Evolutionary conservation across 768 basidiomycete genomes (phyloP).

Genomic region (Boletus fagicola): DNA sequence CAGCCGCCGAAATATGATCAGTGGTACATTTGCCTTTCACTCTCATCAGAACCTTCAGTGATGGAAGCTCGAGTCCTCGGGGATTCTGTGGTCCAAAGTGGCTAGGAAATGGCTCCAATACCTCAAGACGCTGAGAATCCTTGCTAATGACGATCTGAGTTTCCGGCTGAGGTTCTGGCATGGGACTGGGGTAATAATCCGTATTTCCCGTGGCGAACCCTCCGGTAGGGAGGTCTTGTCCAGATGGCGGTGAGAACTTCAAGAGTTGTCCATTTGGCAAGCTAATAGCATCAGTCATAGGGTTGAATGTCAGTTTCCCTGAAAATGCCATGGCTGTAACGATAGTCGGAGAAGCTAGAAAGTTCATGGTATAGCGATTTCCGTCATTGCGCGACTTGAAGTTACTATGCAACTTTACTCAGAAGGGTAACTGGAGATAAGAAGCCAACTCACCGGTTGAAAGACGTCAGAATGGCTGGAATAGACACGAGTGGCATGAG

Average conservation of each 20-base stretch:
- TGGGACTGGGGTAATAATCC: constrained; percentile 75
- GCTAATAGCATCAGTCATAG: constrained; percentile 70
- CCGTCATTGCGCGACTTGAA: constrained; percentile 98
- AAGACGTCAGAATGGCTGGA: constrained; percentile 91
- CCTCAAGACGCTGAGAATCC: constrained; percentile 81
- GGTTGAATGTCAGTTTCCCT: constrained; percentile 92
- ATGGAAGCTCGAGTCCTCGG: constrained; percentile 70
- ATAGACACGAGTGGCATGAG: constrained; percentile 3
- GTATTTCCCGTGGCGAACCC: constrained; percentile 78
- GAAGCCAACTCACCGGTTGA: constrained; percentile 69
- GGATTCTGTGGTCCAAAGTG: constrained; percentile 58
- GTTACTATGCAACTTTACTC: constrained; percentile 41
- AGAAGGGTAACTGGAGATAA: background rate
- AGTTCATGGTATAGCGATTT: constrained; percentile 93
- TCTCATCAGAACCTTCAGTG: constrained; percentile 81
- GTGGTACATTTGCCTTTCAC: constrained; percentile 99
- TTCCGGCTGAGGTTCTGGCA: constrained; percentile 71
- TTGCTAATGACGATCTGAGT: constrained; percentile 75
- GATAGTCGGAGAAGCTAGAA: constrained; percentile 93
- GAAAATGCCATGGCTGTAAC: constrained; percentile 98
- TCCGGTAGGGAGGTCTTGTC: constrained; percentile 75
- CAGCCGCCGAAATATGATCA: constrained; percentile 96
- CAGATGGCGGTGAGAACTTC: constrained; percentile 80
- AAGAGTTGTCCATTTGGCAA: constrained; percentile 74
- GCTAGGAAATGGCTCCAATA: constrained; percentile 79